Percentiles rank a stretch among this genome's conserved stretches.
These are phyloP conservation scores for Syzygium oleosum DNA, from an alignment of 345 rosid species.

Conservation along the genomic window DNA sequence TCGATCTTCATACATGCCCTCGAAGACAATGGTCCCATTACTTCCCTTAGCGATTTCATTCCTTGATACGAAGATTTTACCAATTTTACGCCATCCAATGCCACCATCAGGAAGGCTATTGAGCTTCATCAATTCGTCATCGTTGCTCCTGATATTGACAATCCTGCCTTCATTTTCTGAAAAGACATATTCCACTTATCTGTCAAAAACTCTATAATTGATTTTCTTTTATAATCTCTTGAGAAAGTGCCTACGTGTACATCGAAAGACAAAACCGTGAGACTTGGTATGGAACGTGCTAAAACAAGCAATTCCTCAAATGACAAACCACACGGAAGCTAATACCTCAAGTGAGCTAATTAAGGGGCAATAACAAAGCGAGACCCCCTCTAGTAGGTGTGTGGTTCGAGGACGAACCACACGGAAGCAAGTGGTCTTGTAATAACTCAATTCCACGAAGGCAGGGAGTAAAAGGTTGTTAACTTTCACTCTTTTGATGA, in stretches of 20 bases:
- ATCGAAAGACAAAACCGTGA: fast-evolving
- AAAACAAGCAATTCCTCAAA: no score
- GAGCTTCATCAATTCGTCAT: constrained; percentile 28
- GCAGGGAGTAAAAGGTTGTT: no score
- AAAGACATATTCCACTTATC: constrained; percentile 16
- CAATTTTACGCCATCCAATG: constrained; percentile 48
- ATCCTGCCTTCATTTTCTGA: constrained; percentile 20
- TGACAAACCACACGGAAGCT: no score
- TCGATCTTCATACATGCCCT: constrained; percentile 78
- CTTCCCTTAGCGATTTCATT: constrained; percentile 90
- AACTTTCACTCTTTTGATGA: no score
- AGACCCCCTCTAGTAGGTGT: not conserved
- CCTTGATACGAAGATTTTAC: constrained; percentile 59
- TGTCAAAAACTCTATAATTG: constrained; percentile 10
- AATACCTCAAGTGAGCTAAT: not conserved
- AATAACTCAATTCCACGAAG: fast-evolving
- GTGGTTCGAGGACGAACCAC: not conserved
- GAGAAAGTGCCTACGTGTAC: fast-evolving
- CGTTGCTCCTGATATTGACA: constrained; percentile 16
- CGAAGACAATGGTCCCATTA: constrained; percentile 79
- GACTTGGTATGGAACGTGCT: no score
- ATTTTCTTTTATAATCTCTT: not conserved
- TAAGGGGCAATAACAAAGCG: not conserved
- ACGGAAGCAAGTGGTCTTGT: not conserved
- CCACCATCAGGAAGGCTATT: constrained; percentile 28